Evolutionary conservation across 2,329 filamentous ascomycete genomes (phyloP), one percentile per base, ranked within the genome.

Genomic region (Nakataea oryzae): DNA sequence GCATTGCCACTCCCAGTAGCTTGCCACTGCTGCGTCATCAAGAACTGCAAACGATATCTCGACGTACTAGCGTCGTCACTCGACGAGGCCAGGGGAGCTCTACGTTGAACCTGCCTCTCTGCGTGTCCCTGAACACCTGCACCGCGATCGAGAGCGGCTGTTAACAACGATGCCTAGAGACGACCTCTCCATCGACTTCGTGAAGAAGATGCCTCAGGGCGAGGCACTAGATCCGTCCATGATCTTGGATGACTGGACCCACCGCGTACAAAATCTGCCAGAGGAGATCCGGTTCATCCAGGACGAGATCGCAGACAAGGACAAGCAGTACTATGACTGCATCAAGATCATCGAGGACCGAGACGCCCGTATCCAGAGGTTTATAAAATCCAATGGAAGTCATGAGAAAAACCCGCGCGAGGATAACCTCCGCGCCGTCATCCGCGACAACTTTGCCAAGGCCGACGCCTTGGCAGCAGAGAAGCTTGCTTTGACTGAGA

Each of bases 261-360:
- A 87, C 72, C 81, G 78, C 75, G 88, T 89, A 26, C 86, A 89
- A 69, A 95, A 95, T 70, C 80, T 93, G 30, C 90, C 90, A 65
- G 88, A 90, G 65, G 90, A 95, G 75, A 86, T 95, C 64, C 86
- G 87, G 26, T 92, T 93, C 76, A 81, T 93, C 65, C 88, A 93
- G 70, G 90, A 93, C 71, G 90, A 95, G 75, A 90, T 93, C 65
- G 81, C 86, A 70, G 87, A 90, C 71, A 93, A 93, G 73, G 90
- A 96, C 72, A 81, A 84, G 59, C 81, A 86, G 66, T 88, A 90
- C 67, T 79, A 84, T 70, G 86, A 90, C 58, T 87, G 87, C 71
- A 78, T 87, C 63, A 81, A 84, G 64, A 81, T 83, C 66, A 90
- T 93, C 70, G 83, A 86, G 54, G 86, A 88, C 63, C 86, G 87